Percentiles rank a stretch among this genome's conserved stretches.
These are phyloP conservation scores for Pelagomonas calceolata DNA, from an alignment of 108 stramenopile genomes.

Conservation along the genomic window DNA sequence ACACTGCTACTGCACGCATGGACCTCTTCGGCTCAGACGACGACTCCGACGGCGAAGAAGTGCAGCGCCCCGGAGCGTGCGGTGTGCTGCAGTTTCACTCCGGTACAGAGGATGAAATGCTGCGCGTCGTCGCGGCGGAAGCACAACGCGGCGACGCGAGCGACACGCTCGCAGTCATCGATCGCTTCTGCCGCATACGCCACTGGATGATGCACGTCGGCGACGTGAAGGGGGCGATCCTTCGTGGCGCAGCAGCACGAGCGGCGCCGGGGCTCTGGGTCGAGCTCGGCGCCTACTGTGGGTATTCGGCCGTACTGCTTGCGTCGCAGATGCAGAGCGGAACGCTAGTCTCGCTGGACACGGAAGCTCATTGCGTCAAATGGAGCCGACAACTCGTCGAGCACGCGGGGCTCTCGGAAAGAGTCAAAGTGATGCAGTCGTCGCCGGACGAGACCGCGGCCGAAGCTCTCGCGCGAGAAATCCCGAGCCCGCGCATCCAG, in stretches of 20 bases:
- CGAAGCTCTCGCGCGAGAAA: not conserved
- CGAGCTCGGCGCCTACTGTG: conserved; percentile 78
- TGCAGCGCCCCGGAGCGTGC: no score
- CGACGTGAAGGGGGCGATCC: conserved; percentile 51
- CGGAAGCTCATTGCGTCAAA: not conserved
- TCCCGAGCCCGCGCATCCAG: conserved; percentile 21
- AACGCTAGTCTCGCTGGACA: conserved; percentile 1
- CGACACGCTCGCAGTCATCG: conserved; percentile 32
- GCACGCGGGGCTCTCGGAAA: not conserved
- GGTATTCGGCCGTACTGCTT: conserved; percentile 58
- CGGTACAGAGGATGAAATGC: no score
- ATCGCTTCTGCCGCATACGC: conserved; percentile 52
- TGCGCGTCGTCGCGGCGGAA: no score
- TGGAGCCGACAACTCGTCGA: not conserved
- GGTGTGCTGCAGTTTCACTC: no score
- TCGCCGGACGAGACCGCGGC: not conserved
- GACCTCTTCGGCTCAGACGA: no score
- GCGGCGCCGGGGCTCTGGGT: conserved; percentile 37
- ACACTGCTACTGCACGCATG: no score
- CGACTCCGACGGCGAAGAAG: no score
- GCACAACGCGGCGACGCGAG: not conserved
- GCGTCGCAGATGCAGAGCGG: conserved; percentile 20
- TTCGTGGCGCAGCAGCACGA: conserved; percentile 18
- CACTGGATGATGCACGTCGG: conserved; percentile 92
- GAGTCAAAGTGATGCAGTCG: not conserved